Evolutionary conservation across 2,329 filamentous ascomycete species (phyloP), one percentile per base, ranked within the genome.

Genomic region (Hyphodiscus sp.): DNA sequence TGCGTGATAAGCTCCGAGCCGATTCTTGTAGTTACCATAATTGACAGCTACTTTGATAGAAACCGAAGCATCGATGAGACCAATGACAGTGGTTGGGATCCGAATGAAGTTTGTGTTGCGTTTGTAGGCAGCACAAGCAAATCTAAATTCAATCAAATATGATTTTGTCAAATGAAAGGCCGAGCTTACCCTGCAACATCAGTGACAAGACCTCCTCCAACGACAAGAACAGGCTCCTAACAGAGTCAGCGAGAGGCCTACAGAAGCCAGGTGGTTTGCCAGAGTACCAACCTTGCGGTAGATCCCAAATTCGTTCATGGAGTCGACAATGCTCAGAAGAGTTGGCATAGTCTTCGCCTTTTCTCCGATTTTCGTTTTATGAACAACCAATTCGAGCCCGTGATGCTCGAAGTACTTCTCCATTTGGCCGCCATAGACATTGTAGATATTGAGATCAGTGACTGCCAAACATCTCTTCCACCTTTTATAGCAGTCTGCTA

Each of bases 1-100:
- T 0, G 85, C 85, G 63, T 89, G 85, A 66, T 89, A 89, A 3
- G 85, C 85, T 26, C 85, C 85, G 0, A 89, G 77, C 13, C 84
- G 76, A 71, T 89, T 89, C 76, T 89, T 89, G 74, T 87, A 86
- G 67, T 83, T 81, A 66, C 83, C 84, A 63, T 88, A 87, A 73
- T 89, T 89, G 63, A 89, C 85, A 13, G 83, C 86, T n/a, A 89
- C 85, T 67, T 89, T 88, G 74, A 89, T 89, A 38, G 81, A 86
- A 49, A 89, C 86, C 18, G 83, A 86, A 2, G 86, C 86, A 64
- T 89, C 86, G 56, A 89, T 89, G 47, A 89, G 74, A 10, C 86
- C 85, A 64, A 89, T 88, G 58, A 89, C 82, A 0, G 86, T 89
- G 0, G 86, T 89, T 1, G 86, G 86, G 9, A 89, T 78, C 47